A percentile compares a stretch with the other conserved stretches of the same genome.
phyloP scores from a whole-genome alignment of 805 yeast species.

The Debaryomyces tyrocola region DNA sequence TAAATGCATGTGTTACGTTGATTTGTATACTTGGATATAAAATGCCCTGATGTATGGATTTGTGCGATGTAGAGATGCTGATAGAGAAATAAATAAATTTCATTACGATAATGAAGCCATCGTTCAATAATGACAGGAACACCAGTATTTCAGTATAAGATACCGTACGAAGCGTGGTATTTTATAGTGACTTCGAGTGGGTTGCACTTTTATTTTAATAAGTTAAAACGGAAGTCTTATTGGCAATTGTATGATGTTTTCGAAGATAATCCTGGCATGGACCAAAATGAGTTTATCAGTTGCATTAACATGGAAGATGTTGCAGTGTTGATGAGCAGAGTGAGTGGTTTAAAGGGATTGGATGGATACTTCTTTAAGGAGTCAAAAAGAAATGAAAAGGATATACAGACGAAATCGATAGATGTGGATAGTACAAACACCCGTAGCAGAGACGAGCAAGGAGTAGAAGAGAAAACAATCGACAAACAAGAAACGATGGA shows the following conservation, averaged over 20 bases:
- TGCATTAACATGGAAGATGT: constrained; percentile 30
- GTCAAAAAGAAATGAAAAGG: constrained; percentile 8
- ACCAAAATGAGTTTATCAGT: constrained; percentile 17
- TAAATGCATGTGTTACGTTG: background rate
- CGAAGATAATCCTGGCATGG: constrained; percentile 16
- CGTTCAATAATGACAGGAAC: constrained; percentile 4
- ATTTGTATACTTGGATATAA: background rate
- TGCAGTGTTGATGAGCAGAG: constrained; percentile 26
- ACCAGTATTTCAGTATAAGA: constrained; percentile 18
- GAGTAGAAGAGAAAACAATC: background rate
- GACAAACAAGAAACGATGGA: constrained; percentile 1
- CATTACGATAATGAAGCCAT: no score
- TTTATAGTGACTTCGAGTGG: constrained; percentile 26
- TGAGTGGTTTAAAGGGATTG: constrained; percentile 17
- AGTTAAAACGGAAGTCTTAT: constrained; percentile 16
- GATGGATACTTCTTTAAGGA: constrained; percentile 1
- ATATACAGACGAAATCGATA: background rate
- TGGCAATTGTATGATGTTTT: constrained; percentile 35
- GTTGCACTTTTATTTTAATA: constrained; percentile 33
- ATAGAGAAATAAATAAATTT: no score
- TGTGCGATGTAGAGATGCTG: no score
- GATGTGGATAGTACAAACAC: background rate
- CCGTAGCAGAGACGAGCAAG: background rate
- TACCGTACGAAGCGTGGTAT: constrained; percentile 25
- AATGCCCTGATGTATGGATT: background rate